phyloP scores from a whole-genome alignment of 257 asterid genomes.

The Solanum megistacrolobum region DNA sequence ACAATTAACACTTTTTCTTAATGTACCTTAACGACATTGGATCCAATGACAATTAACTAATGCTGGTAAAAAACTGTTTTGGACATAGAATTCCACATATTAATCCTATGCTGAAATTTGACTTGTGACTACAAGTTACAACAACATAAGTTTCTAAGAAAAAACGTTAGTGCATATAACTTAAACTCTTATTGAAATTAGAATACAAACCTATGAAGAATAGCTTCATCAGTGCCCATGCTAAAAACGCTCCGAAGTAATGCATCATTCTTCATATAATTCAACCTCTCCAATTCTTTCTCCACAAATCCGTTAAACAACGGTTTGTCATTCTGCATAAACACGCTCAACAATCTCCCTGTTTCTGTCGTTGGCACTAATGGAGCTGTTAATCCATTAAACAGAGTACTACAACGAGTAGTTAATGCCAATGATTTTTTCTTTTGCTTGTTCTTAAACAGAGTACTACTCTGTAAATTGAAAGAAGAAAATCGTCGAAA shows the following conservation, averaged over 20 bases:
- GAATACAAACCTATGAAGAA: constrained; percentile 55
- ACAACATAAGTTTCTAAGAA: not conserved
- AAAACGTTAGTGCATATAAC: not conserved
- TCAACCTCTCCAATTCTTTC: constrained; percentile 42
- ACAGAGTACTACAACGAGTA: constrained; percentile 10
- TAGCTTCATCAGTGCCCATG: constrained; percentile 53
- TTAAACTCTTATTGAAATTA: not conserved
- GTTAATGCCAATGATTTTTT: constrained; percentile 17
- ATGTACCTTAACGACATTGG: no score
- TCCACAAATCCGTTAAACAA: constrained; percentile 32
- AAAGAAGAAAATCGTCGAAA: constrained; percentile 7
- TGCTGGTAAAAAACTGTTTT: no score
- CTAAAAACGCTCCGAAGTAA: constrained; percentile 40
- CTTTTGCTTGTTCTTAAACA: constrained; percentile 4
- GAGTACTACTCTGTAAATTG: not conserved
- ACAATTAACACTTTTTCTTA: no score
- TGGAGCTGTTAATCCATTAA: constrained; percentile 56
- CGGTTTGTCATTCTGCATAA: constrained; percentile 42
- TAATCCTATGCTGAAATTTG: no score
- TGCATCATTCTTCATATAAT: constrained; percentile 39
- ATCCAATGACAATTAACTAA: no score
- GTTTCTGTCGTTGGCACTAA: constrained; percentile 53
- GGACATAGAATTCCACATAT: no score
- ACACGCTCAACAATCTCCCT: constrained; percentile 44
- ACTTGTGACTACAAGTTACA: not conserved